Evolutionary conservation across 768 basidiomycete genomes (phyloP), one percentile per base, ranked within the genome.

Genomic region (Termitomyces sp.): DNA sequence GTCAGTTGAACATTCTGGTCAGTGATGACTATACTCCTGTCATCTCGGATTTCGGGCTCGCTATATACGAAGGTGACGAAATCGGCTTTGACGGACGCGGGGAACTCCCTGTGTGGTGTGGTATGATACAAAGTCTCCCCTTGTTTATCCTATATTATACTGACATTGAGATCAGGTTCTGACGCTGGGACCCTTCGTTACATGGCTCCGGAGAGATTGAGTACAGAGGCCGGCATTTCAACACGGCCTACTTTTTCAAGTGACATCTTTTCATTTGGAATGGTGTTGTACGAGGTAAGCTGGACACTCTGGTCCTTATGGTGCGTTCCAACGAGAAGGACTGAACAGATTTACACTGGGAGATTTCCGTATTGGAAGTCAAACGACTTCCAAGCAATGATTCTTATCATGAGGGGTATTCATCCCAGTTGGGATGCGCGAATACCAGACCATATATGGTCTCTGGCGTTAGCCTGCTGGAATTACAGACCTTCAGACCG

Each of bases 131-230:
- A 45, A 27, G 16, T 14, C 7, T 9, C 26, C 24, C 44, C 3
- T 45, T 18, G 1, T 45, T 7, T 18, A 26, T n/a, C n/a, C n/a
- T n/a, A 13, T 12, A n/a, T 18, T 27, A 14, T 27, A 16, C 7
- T 27, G 26, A 45, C 16, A 4, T 8, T 2, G 34, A 26, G 8
- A 33, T 10, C 30, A 60, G 59, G 26, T 42, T 56, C 55, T 10
- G 45, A 51, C 12, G 60, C 33, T 4, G 60, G 52, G 14, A 61
- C 60, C 4, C 0, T 37, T 13, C 56, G 56, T 16, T 61, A 54
- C 40, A 61, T 57, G 51, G 56, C 60, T 9, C 59, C 59, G 20
- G 59, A 60, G 32, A 37, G 59, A 10, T 50, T 60, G 16, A n/a
- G 16, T 14, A 54, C 59, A 22, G 54, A 36, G 16, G 36, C 9